A percentile compares a stretch with the other conserved stretches of the same genome.
Conservation (phyloP, 768 basidiomycete genomes). For the Saitozyma sp. region DNA sequence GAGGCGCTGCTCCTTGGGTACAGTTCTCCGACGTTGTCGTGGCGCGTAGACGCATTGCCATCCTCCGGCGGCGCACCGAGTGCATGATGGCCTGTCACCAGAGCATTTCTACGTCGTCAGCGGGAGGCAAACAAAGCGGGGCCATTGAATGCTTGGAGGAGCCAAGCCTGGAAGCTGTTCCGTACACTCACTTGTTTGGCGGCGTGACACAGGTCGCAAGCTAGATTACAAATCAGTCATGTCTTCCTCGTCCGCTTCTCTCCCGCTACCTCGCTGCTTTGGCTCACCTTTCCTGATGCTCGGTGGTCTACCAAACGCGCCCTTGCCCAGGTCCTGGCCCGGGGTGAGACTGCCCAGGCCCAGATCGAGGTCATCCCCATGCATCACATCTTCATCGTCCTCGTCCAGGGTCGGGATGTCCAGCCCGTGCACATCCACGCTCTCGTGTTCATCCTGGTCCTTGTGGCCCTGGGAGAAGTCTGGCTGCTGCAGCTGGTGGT, state of each 20-base stretch:
- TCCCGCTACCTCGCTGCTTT: too few relatives aligned
- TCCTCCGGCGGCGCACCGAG: slow-evolving; percentile 41
- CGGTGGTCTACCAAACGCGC: slow-evolving; percentile 34
- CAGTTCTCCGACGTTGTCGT: slow-evolving; percentile 46
- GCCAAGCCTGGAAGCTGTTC: background rate
- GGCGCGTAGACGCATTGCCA: slow-evolving; percentile 48
- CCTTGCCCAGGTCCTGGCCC: slow-evolving; percentile 10
- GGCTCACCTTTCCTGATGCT: slow-evolving; percentile 45
- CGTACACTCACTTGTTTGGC: slow-evolving; percentile 38
- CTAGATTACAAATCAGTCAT: slow-evolving; percentile 8
- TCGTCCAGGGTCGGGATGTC: slow-evolving; percentile 30
- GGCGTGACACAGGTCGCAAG: slow-evolving; percentile 47
- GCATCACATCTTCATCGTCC: slow-evolving; percentile 17
- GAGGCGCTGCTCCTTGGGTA: slow-evolving; percentile 37
- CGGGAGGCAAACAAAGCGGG: background rate
- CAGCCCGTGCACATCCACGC: slow-evolving; percentile 29
- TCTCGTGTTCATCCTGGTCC: slow-evolving; percentile 8
- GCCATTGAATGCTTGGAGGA: too few relatives aligned
- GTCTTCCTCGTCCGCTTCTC: background rate
- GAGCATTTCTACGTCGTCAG: slow-evolving; percentile 38
- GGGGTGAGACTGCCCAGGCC: slow-evolving; percentile 14
- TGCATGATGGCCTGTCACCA: slow-evolving; percentile 46
- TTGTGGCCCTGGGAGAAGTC: slow-evolving; percentile 28
- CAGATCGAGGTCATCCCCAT: slow-evolving; percentile 30
- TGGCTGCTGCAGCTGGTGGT: slow-evolving; percentile 36